Conservation (phyloP, 1,284 basidiomycete genomes). For the Puccinia coronata region DNA sequence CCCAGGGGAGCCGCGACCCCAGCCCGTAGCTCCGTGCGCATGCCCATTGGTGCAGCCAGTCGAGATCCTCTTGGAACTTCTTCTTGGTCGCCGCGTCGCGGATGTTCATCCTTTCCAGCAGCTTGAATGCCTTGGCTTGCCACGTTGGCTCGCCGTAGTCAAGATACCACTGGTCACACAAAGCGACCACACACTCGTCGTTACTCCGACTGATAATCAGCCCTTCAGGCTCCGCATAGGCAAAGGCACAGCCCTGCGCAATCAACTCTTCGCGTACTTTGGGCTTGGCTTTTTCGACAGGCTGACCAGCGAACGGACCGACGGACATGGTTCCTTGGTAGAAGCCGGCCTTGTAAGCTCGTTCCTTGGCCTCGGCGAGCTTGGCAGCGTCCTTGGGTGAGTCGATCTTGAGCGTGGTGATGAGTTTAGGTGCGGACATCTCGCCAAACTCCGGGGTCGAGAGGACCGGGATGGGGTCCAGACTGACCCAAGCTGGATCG, state of each 20-base stretch:
- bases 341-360: constrained; percentile 98
- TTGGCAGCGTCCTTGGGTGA: constrained; percentile 91
- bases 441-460: constrained; percentile 87
- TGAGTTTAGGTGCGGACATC: constrained; percentile 81
- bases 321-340: constrained; percentile 87
- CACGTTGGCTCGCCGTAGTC: constrained; percentile 92
- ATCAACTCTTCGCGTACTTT: constrained; percentile 87
- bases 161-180: constrained; percentile 99
- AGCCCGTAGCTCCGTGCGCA: constrained; percentile 96
- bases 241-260: constrained; percentile 72
- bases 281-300: constrained; percentile 85
- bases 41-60: constrained; percentile 98
- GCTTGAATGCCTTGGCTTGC: constrained; percentile 83
- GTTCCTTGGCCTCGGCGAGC: constrained; percentile 93
- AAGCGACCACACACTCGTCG: constrained; percentile 95
- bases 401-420: constrained; percentile 89
- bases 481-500: constrained; percentile 80
- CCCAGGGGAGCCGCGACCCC: constrained; percentile 95
- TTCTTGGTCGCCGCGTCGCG: constrained; percentile 86
- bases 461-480: constrained; percentile 86
- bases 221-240: constrained; percentile 95
- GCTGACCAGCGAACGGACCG: constrained; percentile 81
- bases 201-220: constrained; percentile 82
- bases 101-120: constrained; percentile 83
- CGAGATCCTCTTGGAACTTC: constrained; percentile 85